Evolutionary conservation across 2,329 filamentous ascomycete genomes (phyloP).

Genomic region (Sphaerostilbella broomeana): DNA sequence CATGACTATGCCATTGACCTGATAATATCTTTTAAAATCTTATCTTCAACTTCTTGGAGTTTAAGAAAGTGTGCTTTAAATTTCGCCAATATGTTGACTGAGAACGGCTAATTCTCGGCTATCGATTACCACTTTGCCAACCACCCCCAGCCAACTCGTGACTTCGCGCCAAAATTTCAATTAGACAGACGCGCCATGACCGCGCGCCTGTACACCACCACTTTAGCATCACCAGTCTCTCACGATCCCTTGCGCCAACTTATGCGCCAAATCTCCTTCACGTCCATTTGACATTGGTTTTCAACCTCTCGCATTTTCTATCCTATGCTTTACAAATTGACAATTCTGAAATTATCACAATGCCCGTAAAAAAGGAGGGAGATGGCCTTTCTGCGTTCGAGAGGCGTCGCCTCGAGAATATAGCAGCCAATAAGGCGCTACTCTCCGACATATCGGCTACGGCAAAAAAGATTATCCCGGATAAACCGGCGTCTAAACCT

Average conservation of each 20-base stretch:
- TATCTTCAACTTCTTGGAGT: no score
- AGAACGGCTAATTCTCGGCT: slow-evolving; percentile 18
- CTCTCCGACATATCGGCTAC: slow-evolving; percentile 69
- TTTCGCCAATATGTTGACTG: no score
- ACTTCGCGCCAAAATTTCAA: slow-evolving; percentile 27
- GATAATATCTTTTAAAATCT: no score
- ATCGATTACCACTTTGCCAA: slow-evolving; percentile 4
- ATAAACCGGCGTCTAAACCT: slow-evolving; percentile 40
- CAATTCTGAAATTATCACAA: slow-evolving; percentile 22
- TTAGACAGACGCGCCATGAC: slow-evolving; percentile 14
- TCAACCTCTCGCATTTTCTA: neutral
- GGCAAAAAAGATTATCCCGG: slow-evolving; percentile 60
- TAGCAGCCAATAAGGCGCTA: slow-evolving; percentile 75
- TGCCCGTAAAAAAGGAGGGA: slow-evolving; percentile 41
- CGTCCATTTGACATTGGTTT: neutral
- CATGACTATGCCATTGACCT: no score
- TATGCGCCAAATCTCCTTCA: neutral
- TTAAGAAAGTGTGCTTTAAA: no score
- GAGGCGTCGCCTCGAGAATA: slow-evolving; percentile 76
- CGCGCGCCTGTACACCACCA: slow-evolving; percentile 5
- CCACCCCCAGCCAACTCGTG: slow-evolving; percentile 20
- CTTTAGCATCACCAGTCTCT: neutral
- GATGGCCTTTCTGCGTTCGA: slow-evolving; percentile 73
- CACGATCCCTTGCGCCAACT: slow-evolving; percentile 5
- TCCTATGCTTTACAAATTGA: neutral